Evolutionary conservation across 2,329 filamentous ascomycete species (phyloP), one percentile per base, ranked within the genome.

Genomic region (Penicillium sp.): DNA sequence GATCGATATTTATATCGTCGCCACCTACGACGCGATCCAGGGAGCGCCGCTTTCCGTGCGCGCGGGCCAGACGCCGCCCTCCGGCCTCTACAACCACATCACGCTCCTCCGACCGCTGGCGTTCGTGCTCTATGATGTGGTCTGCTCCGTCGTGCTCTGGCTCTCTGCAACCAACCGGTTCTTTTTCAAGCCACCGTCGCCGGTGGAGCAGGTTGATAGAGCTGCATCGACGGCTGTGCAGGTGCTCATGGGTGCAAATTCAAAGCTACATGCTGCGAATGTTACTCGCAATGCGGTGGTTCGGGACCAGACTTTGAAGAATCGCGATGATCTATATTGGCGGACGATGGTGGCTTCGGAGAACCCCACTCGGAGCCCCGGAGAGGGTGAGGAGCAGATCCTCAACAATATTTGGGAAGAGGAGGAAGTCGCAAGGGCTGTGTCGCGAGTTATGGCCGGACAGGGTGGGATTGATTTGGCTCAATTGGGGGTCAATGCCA

Each of bases 201-300:
- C 83, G 0, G 80, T 83, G 0, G 83, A 88, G 65, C 82, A 88
- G 52, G 71, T 95, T 35, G 84, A 89, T 58, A 68, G 74, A 50
- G 66, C 72, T 2, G 62, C 74, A 7, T 59, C 62, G 11, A 62
- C 69, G 1, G 73, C 77, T 1, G 78, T 81, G 41, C 75, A 79
- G 41, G 69, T 75, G 3, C 68, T 95, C 41, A 79, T 82, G 36
- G 71, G 72, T 4, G 76, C 81, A 11, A 80, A 83, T 65, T 79
- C 81, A 46, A 89, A 86, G 67, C 68, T 95, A 52, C 83, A 80
- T 58, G 88, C 87, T 0, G 73, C 88, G 31, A 87, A 83, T 7
- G 83, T 95, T 49, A 74, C 95, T 38, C 82, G 86, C 66, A 96
- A 96, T 73, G 88, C 89, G 2, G 80, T 88, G 13, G 76, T 86